A percentile compares a stretch with the other conserved stretches of the same genome.
phyloP scores from a whole-genome alignment of 768 basidiomycete species.

The Glaciozyma martinii region DNA sequence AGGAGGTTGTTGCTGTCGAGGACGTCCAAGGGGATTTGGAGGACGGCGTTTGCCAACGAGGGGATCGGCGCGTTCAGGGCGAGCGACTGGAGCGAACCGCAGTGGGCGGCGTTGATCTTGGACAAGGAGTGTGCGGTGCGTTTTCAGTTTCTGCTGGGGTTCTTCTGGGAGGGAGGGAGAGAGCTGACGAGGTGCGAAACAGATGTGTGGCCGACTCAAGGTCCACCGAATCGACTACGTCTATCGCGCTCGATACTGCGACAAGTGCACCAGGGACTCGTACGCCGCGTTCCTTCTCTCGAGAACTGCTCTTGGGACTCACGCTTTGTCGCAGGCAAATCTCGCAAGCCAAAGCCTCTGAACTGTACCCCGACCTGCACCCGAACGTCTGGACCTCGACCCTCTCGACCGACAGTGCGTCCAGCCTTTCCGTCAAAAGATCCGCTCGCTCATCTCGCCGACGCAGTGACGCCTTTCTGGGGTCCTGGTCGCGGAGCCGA shows the following conservation, averaged over 20 bases:
- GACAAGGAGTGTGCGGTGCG: constrained; percentile 4
- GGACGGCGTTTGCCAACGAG: not conserved
- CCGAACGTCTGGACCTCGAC: not conserved
- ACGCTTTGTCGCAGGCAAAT: not conserved
- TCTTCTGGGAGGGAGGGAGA: too few relatives aligned
- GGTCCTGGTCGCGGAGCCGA: not conserved
- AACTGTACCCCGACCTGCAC: not conserved
- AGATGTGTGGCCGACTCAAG: constrained; percentile 1
- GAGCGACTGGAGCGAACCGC: not conserved
- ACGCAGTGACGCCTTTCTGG: too few relatives aligned
- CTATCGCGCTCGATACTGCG: not conserved
- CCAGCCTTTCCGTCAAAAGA: not conserved
- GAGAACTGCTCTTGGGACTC: not conserved
- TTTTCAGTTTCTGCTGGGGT: too few relatives aligned
- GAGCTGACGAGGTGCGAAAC: not conserved
- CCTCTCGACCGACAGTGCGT: not conserved
- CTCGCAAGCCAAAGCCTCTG: not conserved
- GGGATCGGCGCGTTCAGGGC: not conserved
- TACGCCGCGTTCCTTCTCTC: not conserved
- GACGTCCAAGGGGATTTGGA: not conserved
- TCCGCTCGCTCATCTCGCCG: not conserved
- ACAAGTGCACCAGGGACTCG: not conserved
- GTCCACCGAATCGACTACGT: constrained; percentile 1
- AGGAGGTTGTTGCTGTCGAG: not conserved
- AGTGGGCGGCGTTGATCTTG: not conserved